Evolutionary conservation across 495 filamentous ascomycete species (phyloP).

Genomic region (Rusavskia elegans): DNA sequence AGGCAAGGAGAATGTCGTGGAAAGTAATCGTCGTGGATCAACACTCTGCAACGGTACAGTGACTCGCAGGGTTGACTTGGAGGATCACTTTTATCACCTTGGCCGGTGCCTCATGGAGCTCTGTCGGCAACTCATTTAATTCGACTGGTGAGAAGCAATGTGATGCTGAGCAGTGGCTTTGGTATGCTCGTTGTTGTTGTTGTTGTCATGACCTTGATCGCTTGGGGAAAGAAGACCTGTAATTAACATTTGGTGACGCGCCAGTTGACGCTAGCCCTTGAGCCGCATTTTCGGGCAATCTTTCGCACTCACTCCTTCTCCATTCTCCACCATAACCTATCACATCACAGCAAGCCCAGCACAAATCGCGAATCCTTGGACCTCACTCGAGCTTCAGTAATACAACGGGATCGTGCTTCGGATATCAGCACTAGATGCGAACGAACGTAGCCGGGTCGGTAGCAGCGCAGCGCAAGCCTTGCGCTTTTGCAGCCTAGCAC

Average conservation of each 20-base stretch:
- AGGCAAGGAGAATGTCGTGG: too few relatives aligned
- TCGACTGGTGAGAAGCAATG: too few relatives aligned
- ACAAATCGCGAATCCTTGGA: background rate
- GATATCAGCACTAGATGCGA: background rate
- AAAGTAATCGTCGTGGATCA: too few relatives aligned
- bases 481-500: background rate
- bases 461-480: background rate
- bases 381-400: background rate
- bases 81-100: too few relatives aligned
- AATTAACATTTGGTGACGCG: background rate
- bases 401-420: background rate
- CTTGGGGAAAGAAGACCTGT: too few relatives aligned
- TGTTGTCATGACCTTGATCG: too few relatives aligned
- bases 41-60: too few relatives aligned
- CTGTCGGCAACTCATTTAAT: too few relatives aligned
- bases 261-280: background rate
- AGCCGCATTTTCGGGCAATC: background rate
- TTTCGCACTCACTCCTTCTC: background rate
- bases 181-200: too few relatives aligned
- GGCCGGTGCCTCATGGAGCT: too few relatives aligned
- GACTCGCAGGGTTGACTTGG: too few relatives aligned
- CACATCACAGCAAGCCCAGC: background rate
- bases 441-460: background rate
- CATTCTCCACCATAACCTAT: background rate
- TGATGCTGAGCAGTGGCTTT: too few relatives aligned